Evolutionary conservation across 441 rosid species (phyloP).

Genomic region (Cnidoscolus chayamansa): DNA sequence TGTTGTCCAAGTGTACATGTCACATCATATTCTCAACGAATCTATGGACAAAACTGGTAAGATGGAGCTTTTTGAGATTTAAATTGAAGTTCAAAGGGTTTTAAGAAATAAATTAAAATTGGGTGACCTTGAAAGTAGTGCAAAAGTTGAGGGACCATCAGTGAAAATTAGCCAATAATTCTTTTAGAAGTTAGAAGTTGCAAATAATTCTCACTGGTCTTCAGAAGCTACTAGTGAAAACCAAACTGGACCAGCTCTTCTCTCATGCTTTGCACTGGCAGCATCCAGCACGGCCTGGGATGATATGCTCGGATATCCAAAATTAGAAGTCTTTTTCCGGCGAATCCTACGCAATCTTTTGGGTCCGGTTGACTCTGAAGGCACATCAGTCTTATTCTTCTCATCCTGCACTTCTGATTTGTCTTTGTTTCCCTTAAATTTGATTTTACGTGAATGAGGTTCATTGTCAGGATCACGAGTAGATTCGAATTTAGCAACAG

Average conservation of each 20-base stretch:
- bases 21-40: too few species aligned
- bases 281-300: slow-evolving; percentile 41
- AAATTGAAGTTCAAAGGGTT: too few species aligned
- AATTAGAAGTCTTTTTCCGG: slow-evolving; percentile 33
- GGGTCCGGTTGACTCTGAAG: slow-evolving; percentile 39
- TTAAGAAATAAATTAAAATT: too few species aligned
- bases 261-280: slow-evolving; percentile 35
- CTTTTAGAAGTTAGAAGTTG: slow-evolving; percentile 17
- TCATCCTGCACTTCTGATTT: slow-evolving; percentile 37
- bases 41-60: too few species aligned
- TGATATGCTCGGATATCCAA: slow-evolving; percentile 33
- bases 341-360: slow-evolving; percentile 44
- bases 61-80: too few species aligned
- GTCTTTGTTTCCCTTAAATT: slow-evolving; percentile 38
- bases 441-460: slow-evolving; percentile 30
- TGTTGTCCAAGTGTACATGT: too few species aligned
- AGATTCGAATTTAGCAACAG: slow-evolving; percentile 43
- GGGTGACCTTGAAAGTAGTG: too few species aligned
- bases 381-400: slow-evolving; percentile 33
- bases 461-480: slow-evolving; percentile 29
- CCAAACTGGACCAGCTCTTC: slow-evolving; percentile 55
- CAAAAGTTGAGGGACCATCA: too few species aligned
- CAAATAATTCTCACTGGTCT: slow-evolving; percentile 51
- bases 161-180: not conserved
- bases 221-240: slow-evolving; percentile 61